Conservation (phyloP, 2,329 filamentous ascomycete genomes). For the Alternaria brassicicola region DNA sequence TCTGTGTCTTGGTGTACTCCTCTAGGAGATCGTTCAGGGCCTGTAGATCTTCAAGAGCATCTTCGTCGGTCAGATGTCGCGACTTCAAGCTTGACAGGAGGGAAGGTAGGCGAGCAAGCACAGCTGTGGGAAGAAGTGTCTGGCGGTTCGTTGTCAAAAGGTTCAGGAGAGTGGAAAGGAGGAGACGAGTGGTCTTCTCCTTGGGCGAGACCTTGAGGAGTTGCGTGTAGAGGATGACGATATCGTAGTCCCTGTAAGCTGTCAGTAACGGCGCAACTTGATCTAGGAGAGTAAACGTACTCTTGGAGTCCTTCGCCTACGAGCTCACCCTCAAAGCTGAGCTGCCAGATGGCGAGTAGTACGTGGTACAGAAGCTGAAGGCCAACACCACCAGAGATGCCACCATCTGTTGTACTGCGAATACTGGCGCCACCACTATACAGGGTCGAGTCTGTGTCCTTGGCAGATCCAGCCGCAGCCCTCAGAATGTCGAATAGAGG, state of each 20-base stretch:
- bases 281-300: conserved; percentile 57
- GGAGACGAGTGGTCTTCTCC: conserved; percentile 93
- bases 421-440: conserved; percentile 61
- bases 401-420: conserved; percentile 67
- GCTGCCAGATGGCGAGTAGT: conserved; percentile 90
- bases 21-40: conserved; percentile 69
- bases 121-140: conserved; percentile 77
- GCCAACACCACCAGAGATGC: conserved; percentile 76
- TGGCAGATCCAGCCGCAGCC: conserved; percentile 74
- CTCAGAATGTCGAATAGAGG: conserved; percentile 82
- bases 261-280: conserved; percentile 19
- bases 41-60: conserved; percentile 59
- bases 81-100: conserved; percentile 64
- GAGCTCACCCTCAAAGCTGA: conserved; percentile 81
- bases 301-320: conserved; percentile 83
- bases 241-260: conserved; percentile 80
- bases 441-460: conserved; percentile 68
- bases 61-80: conserved; percentile 58
- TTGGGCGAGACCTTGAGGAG: conserved; percentile 92
- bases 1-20: conserved; percentile 77
- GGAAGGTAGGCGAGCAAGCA: conserved; percentile 78
- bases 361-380: conserved; percentile 94
- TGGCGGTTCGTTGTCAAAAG: conserved; percentile 76
- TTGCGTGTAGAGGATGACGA: conserved; percentile 89
- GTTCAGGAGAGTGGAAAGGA: conserved; percentile 88